Evolutionary conservation across 2,329 filamentous ascomycete species (phyloP), one percentile per base, ranked within the genome.

Genomic region (Fusarium falciforme): DNA sequence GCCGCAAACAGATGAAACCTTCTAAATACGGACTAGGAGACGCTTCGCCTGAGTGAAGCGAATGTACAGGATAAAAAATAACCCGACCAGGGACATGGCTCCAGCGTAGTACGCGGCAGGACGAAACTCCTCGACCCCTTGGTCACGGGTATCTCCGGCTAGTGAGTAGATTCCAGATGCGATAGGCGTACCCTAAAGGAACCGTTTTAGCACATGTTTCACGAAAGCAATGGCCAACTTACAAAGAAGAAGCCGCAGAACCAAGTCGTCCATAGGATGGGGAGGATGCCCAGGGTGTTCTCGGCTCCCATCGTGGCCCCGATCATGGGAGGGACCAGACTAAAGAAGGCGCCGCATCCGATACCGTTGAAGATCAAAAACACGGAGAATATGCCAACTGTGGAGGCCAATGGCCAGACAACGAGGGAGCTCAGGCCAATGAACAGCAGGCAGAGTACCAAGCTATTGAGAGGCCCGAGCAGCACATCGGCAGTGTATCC

Each of bases 231-330:
- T n/a, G 35, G 22, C 1, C 14, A 57, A 68, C 73, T 42, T 44
- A 80, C 79, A 3, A 80, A 78, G 36, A 80, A 80, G 64, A 79
- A 80, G 0, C 79, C 79, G 25, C 70, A 79, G 14, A 79, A 79
- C 79, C 79, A 80, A 0, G 77, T 77, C 3, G 78, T 80, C 76
- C 78, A 79, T 1, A 80, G 64, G 4, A 80, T 77, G 0, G 79
- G 78, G 0, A 80, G 55, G 2, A 79, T 76, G 0, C 76, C 75
- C 0, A 80, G 70, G 0, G 72, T 74, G 6, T 77, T 77, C 35
- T 77, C 75, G 4, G 55, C 29, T 0, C 79, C 79, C 64, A 80
- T 79, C 0, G 72, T 74, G 1, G 76, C 74, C 1, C 79, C 77
- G 5, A 80, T 38, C 27, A 77, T 77, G 0, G 78, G 71, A 1